These are phyloP conservation scores for Paulownia fortunei DNA, from an alignment of 257 asterid genomes.

Conservation along the genomic window DNA sequence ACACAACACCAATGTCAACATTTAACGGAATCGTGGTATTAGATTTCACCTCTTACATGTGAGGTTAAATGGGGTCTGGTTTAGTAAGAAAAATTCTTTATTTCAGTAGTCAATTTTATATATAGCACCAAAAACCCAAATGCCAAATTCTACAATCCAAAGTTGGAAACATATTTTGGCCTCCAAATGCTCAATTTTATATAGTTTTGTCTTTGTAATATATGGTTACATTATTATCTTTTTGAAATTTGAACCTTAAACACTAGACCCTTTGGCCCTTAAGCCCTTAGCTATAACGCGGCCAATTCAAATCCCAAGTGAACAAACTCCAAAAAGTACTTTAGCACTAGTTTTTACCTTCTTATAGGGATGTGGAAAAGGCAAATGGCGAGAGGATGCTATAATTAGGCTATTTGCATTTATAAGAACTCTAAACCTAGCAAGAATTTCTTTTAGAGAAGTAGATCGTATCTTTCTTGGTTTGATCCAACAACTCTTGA, in stretches of 20 bases:
- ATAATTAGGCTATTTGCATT: not conserved
- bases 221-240: not conserved
- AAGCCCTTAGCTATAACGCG: not conserved
- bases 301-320: constrained; percentile 34
- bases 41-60: no score
- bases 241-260: constrained; percentile 27
- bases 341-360: not conserved
- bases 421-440: no score
- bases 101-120: not conserved
- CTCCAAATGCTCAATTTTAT: no score
- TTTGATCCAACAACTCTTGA: not conserved
- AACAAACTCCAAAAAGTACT: constrained; percentile 28
- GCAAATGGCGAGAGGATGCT: not conserved
- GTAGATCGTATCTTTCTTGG: not conserved
- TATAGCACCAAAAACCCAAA: no score
- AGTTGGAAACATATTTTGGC: no score
- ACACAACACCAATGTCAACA: not conserved
- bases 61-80: no score
- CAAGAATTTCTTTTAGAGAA: not conserved
- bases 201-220: not conserved
- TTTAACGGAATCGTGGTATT: no score
- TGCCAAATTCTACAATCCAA: no score
- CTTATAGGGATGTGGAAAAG: not conserved
- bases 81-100: no score
- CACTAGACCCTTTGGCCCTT: constrained; percentile 3